A percentile compares a stretch with the other conserved stretches of the same genome.
phyloP scores from a whole-genome alignment of 208 protist genomes.

The Acanthamoeba divionensis region DNA sequence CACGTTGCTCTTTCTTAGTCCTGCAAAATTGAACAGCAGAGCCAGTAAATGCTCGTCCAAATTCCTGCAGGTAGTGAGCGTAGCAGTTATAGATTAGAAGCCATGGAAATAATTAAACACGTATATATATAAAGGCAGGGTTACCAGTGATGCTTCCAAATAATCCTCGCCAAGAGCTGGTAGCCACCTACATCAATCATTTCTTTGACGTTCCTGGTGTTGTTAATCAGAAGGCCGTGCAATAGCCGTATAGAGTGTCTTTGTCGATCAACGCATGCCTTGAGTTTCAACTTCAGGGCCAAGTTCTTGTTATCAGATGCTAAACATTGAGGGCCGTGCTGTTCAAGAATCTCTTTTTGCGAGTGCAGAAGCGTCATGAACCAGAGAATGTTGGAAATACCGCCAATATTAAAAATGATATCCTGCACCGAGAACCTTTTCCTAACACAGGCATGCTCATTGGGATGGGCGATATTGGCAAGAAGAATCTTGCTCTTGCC shows the following conservation, averaged over 20 bases:
- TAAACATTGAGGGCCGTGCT: background rate
- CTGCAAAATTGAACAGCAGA: constrained; percentile 26
- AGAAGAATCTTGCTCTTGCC: constrained; percentile 31
- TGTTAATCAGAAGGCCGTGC: constrained; percentile 3
- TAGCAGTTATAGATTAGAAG: background rate
- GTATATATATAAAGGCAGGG: background rate
- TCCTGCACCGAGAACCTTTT: background rate
- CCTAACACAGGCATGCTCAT: background rate
- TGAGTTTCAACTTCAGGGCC: background rate
- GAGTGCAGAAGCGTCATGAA: background rate
- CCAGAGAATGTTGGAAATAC: constrained; percentile 19
- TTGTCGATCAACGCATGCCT: constrained; percentile 15
- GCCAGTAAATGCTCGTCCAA: constrained; percentile 8
- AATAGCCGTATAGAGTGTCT: background rate
- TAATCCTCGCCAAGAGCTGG: background rate
- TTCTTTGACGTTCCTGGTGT: constrained; percentile 26
- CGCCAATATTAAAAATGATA: constrained; percentile 34
- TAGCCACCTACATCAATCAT: constrained; percentile 29
- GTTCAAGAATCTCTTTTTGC: background rate
- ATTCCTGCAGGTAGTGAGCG: background rate
- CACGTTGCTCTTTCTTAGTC: background rate
- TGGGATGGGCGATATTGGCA: background rate
- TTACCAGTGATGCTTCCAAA: constrained; percentile 26
- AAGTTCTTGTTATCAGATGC: background rate
- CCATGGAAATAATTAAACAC: background rate